Base-by-base conservation (phyloP, 208 protist genomes). In the Leishmania amazonensis region DNA sequence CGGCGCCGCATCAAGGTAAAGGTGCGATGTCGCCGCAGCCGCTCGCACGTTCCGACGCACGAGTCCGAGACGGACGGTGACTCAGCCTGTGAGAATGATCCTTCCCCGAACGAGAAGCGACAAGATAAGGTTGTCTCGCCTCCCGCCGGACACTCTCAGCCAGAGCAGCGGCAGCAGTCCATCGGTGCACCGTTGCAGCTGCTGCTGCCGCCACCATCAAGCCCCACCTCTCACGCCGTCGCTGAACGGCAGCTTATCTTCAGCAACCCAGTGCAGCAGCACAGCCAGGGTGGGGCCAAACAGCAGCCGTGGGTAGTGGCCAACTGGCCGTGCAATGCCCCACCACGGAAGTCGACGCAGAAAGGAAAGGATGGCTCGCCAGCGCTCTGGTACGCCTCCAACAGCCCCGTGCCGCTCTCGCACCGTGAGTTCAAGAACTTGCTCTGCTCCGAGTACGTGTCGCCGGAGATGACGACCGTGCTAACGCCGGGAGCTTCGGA, bases 371-470 rank as follows among this genome's bases (percentile, higher is more conserved):
- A 82, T 47, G 68, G 81, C 28, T 73, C 77, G 51, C 80, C 78
- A 47, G 79, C 64, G 17, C 75, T 81, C 62, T 84, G 78, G 84
- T 80, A 83, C 77, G 76, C 79, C 58, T 73, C 81, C 57, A 78
- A 79, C 76, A 87, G 75, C 51, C 47, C 75, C 21, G 79, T 77
- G 7, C 83, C 83, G 40, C 75, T 87, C 11, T 81, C 83, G 0
- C 75, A 83, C 49, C 79, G 54, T 80, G 89, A 94, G 78, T 96
- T 95, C 84, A 94, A 96, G 78, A 84, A 68, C 21, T 85, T 96
- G 40, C 81, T 96, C 68, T 90, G 93, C 82, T 83, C 83, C 19
- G 88, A 89, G 75, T 95, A 92, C 79, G 76, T 84, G 15, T 70
- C 85, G 8, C 76, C 87, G 0, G 68, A 83, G 72, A 78, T n/a